Evolutionary conservation across 331 rosid genomes (phyloP), one percentile per base, ranked within the genome.

Genomic region (Acacia pycnantha): DNA sequence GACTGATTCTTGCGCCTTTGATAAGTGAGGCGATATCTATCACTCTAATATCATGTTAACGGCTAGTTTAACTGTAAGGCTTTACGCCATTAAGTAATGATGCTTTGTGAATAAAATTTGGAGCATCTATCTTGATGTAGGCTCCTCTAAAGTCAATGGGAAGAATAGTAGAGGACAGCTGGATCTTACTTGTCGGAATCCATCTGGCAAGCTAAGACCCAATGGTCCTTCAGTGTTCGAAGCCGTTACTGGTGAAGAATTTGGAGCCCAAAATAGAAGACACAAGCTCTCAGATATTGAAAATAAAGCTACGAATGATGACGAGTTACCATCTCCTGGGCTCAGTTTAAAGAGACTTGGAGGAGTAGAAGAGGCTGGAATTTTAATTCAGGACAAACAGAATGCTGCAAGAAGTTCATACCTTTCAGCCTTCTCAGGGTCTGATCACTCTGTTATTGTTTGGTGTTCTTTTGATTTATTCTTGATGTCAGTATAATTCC

Each of bases 351-450:
- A 92, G 91, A 90, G 92, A 83, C 97, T 86, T 70, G 83, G 94
- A 82, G 94, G 89, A 77, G 89, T 76, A 66, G 66, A 91, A 84
- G 87, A 74, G 44, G 80, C 88, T 19, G 92, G 84, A 64, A 85
- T 70, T 87, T 59, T 82, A 46, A 70, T 77, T 83, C 86, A 88
- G 71, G 91, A 91, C 85, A 91, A 84, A 54, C 87, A 89, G 47
- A 88, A 88, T 87, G 92, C 87, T 77, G 85, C 89, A 80, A 92
- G 97, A 83, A 91, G 88, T 59, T 91, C 91, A 12, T 92, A 90
- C 54, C 89, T 86, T 82, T 87, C 94, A 65, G 93, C 97, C 67
- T 92, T 94, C 89, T 88, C 97, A 77, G 91, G 94, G 98, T 94
- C 84, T 33, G 51, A 26, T 58, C 77, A 68, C 73, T 33, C 24